These are phyloP conservation scores for Chytridium lagenaria DNA, from an alignment of 371 early-diverging fungal species.

Conservation along the genomic window DNA sequence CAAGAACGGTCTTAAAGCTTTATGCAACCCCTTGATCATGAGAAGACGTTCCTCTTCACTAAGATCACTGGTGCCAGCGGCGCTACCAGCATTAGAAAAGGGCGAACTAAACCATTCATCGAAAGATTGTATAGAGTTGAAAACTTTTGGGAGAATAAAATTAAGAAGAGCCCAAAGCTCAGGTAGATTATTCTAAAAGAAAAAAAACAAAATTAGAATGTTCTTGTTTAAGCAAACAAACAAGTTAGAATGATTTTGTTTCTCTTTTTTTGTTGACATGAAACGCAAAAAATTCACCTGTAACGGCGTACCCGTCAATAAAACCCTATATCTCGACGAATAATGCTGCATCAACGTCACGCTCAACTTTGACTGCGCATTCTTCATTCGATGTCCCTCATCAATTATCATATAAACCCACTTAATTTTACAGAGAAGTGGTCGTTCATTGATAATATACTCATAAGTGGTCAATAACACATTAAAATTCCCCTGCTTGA, in stretches of 20 bases:
- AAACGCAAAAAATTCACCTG: slow-evolving; percentile 64
- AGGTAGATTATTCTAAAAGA: slow-evolving; percentile 91
- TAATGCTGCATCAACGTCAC: slow-evolving; percentile 84
- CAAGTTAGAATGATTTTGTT: too few relatives aligned
- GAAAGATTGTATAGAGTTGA: slow-evolving; percentile 94
- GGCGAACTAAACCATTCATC: slow-evolving; percentile 99
- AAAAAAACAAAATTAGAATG: too few relatives aligned
- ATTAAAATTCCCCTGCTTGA: slow-evolving; percentile 82
- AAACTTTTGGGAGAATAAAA: slow-evolving; percentile 96
- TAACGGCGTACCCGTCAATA: slow-evolving; percentile 98
- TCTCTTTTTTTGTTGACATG: too few relatives aligned
- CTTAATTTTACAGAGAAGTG: slow-evolving; percentile 81
- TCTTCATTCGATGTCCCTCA: slow-evolving; percentile 99
- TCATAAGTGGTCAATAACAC: slow-evolving; percentile 99
- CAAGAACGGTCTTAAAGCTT: slow-evolving; percentile 96
- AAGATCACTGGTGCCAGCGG: slow-evolving; percentile 85
- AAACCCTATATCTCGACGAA: slow-evolving; percentile 88
- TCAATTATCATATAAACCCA: slow-evolving; percentile 98
- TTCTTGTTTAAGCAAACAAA: too few relatives aligned
- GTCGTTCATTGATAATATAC: slow-evolving; percentile 92
- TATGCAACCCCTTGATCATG: slow-evolving; percentile 96
- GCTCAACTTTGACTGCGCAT: slow-evolving; percentile 87
- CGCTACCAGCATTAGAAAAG: slow-evolving; percentile 74
- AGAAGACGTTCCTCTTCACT: slow-evolving; percentile 98
- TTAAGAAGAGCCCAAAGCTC: slow-evolving; percentile 99